Percentiles rank a stretch among this genome's conserved stretches.
These are phyloP conservation scores for Rhododendron molle DNA, from an alignment of 148 eudicot species.

Conservation along the genomic window DNA sequence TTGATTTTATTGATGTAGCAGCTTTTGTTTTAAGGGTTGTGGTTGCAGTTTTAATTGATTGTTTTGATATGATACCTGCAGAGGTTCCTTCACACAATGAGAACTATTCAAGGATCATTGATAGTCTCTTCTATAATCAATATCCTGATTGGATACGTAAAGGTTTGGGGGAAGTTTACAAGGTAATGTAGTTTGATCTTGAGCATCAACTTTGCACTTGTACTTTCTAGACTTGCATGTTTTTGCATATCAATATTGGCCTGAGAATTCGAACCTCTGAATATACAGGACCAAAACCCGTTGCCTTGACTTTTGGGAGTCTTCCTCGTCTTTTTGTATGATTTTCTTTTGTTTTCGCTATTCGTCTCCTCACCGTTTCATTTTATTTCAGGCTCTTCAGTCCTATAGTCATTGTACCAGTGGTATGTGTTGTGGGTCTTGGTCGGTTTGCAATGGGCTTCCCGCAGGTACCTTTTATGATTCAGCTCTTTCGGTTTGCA, in stretches of 20 bases:
- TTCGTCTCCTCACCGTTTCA: neutral
- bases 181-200: slow-evolving; percentile 35
- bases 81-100: slow-evolving; percentile 85
- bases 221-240: neutral
- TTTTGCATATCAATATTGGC: neutral
- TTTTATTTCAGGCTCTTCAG: slow-evolving; percentile 52
- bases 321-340: neutral
- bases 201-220: neutral
- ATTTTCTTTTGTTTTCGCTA: neutral
- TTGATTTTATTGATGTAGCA: neutral
- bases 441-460: slow-evolving; percentile 83
- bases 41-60: neutral
- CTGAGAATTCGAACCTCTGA: neutral
- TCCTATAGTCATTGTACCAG: slow-evolving; percentile 74
- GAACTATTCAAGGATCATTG: slow-evolving; percentile 87
- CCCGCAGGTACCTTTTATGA: slow-evolving; percentile 52
- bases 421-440: slow-evolving; percentile 77
- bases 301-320: neutral
- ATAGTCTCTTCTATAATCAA: slow-evolving; percentile 81
- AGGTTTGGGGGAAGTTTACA: slow-evolving; percentile 68
- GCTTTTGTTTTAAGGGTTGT: neutral
- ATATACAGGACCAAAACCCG: neutral
- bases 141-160: slow-evolving; percentile 75
- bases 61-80: slow-evolving; percentile 25
- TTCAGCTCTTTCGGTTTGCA: neutral